Conservation (phyloP, 257 asterid genomes). For the Solanum neorickii region DNA sequence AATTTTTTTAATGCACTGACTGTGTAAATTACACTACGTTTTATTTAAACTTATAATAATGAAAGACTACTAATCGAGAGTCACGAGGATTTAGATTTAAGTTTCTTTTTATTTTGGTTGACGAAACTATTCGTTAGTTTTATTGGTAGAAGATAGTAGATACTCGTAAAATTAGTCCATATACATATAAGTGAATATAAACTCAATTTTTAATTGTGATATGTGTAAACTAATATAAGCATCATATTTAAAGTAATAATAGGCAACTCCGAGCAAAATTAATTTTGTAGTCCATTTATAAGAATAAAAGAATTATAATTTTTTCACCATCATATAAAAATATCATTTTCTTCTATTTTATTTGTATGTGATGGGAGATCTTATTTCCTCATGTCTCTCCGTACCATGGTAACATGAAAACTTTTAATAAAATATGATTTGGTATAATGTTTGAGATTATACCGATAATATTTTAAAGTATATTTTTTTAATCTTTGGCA, state of each 20-base stretch:
- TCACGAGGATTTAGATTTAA: not conserved
- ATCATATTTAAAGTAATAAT: not conserved
- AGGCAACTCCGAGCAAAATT: fast-evolving
- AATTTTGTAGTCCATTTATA: not conserved
- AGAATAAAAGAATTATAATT: not conserved
- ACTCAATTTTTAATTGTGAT: not conserved
- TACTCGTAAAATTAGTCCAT: fast-evolving
- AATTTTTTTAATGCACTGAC: not conserved
- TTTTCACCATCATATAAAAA: too few species aligned
- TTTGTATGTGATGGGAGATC: fast-evolving
- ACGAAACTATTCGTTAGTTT: not conserved
- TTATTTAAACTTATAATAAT: not conserved
- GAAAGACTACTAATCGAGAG: too few species aligned
- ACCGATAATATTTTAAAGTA: not conserved
- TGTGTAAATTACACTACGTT: not conserved
- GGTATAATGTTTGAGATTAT: not conserved
- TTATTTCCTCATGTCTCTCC: not conserved
- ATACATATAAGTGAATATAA: fast-evolving
- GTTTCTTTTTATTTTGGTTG: not conserved
- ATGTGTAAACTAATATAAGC: too few species aligned
- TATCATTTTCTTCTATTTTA: too few species aligned
- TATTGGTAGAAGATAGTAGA: fast-evolving
- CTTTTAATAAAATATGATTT: too few species aligned
- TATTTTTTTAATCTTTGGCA: not conserved
- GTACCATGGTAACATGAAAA: too few species aligned